A percentile compares a stretch with the other conserved stretches of the same genome.
These are phyloP conservation scores for Lasiodiplodia sp. DNA, from an alignment of 2,329 filamentous ascomycete species.

Conservation along the genomic window DNA sequence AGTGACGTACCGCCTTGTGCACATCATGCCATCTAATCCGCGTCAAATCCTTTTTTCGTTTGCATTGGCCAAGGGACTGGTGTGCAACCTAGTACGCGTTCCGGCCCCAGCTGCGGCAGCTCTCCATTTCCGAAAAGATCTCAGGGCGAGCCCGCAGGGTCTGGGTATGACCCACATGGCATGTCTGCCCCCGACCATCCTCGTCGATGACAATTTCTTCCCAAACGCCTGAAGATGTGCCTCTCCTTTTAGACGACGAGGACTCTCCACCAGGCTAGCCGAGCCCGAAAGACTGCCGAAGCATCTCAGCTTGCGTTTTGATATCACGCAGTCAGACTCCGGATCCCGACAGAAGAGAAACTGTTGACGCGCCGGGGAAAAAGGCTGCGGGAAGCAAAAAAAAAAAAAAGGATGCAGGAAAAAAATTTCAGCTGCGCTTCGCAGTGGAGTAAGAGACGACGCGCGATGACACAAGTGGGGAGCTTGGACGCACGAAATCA, in stretches of 20 bases:
- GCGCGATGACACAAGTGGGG: constrained; percentile 8
- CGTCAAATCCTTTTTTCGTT: not conserved
- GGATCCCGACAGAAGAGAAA: not conserved
- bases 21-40: not conserved
- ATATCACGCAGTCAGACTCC: not conserved
- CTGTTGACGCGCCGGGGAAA: not conserved
- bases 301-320: not conserved
- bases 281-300: not conserved
- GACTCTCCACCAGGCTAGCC: not conserved
- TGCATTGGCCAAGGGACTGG: not conserved
- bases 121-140: not conserved
- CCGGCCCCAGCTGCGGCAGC: not conserved
- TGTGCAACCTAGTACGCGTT: not conserved
- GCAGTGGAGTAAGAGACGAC: constrained; percentile 9
- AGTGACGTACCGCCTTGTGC: not conserved
- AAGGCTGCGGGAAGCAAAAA: not conserved
- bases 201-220: constrained; percentile 15
- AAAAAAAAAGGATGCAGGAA: not conserved
- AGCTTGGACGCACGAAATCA: constrained; percentile 1
- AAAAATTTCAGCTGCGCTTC: not conserved
- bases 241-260: not conserved
- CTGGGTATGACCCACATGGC: not conserved
- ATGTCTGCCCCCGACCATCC: not conserved
- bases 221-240: not conserved
- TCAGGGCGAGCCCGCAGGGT: not conserved